Conservation (phyloP, 768 basidiomycete genomes). For the Collybiopsis luxurians region DNA sequence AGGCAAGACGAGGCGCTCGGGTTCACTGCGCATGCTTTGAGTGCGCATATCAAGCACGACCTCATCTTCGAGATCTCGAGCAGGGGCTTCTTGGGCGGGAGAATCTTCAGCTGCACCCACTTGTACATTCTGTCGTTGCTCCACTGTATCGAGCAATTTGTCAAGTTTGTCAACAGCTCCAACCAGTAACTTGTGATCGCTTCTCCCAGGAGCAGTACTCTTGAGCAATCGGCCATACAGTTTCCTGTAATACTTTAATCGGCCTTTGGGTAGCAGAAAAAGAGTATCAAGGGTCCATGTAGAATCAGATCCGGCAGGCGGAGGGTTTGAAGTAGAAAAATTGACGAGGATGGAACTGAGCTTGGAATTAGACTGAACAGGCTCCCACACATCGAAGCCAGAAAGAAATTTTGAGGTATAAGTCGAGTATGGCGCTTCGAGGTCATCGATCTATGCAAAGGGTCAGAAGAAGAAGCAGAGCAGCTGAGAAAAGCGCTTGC, state of each 20-base stretch:
- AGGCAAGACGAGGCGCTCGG: constrained; percentile 8
- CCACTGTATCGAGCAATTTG: constrained; percentile 62
- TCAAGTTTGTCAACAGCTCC: constrained; percentile 83
- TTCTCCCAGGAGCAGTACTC: constrained; percentile 81
- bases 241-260: constrained; percentile 90
- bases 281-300: constrained; percentile 85
- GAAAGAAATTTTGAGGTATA: constrained; percentile 71
- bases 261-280: constrained; percentile 81
- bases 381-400: constrained; percentile 84
- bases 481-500: constrained; percentile 42
- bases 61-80: constrained; percentile 47
- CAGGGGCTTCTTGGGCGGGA: constrained; percentile 13
- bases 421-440: constrained; percentile 80
- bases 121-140: constrained; percentile 51
- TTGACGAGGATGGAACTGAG: constrained; percentile 63
- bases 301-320: constrained; percentile 33
- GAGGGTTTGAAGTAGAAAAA: constrained; percentile 64
- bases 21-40: constrained; percentile 24
- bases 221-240: constrained; percentile 84
- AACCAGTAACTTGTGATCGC: constrained; percentile 79
- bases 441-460: constrained; percentile 77
- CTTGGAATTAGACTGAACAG: constrained; percentile 72
- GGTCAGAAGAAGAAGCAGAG: constrained; percentile 4
- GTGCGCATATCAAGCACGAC: constrained; percentile 55
- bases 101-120: constrained; percentile 39